These are phyloP conservation scores for Kingdonia uniflora DNA, from an alignment of 164 flowering plant species.

Conservation along the genomic window DNA sequence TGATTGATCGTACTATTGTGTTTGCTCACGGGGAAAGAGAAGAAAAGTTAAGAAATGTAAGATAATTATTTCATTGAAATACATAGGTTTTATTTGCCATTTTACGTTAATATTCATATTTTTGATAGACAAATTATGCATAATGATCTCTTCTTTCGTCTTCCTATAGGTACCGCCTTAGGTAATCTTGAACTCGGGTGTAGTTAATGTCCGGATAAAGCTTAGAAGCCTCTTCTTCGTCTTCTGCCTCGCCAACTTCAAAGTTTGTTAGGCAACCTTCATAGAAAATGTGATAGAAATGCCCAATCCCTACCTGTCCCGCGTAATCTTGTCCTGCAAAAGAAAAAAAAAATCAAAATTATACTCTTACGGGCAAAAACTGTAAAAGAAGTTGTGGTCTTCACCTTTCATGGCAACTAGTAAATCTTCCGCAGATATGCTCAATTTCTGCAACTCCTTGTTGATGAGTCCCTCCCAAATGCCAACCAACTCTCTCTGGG, in stretches of 20 bases:
- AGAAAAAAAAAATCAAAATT: not conserved
- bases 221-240: conserved; percentile 56
- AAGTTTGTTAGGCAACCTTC: conserved; percentile 71
- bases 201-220: conserved; percentile 66
- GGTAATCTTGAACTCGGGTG: conserved; percentile 39
- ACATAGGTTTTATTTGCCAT: too few relatives aligned
- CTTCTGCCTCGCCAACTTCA: conserved; percentile 31
- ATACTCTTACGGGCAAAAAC: not conserved
- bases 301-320: conserved; percentile 47
- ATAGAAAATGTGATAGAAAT: conserved; percentile 59
- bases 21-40: too few relatives aligned
- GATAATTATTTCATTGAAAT: too few relatives aligned
- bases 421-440: conserved; percentile 32
- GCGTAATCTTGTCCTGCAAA: conserved; percentile 40
- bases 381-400: not conserved
- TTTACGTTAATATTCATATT: too few relatives aligned
- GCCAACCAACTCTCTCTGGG: conserved; percentile 41
- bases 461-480: conserved; percentile 48
- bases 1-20: too few relatives aligned
- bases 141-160: too few relatives aligned
- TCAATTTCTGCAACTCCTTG: conserved; percentile 23
- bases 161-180: conserved; percentile 27
- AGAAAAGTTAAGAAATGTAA: too few relatives aligned
- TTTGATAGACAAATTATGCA: too few relatives aligned
- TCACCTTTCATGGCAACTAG: conserved; percentile 41